Base-by-base conservation (phyloP, 2,329 filamentous ascomycete genomes). In the Thyridium curvatum region DNA sequence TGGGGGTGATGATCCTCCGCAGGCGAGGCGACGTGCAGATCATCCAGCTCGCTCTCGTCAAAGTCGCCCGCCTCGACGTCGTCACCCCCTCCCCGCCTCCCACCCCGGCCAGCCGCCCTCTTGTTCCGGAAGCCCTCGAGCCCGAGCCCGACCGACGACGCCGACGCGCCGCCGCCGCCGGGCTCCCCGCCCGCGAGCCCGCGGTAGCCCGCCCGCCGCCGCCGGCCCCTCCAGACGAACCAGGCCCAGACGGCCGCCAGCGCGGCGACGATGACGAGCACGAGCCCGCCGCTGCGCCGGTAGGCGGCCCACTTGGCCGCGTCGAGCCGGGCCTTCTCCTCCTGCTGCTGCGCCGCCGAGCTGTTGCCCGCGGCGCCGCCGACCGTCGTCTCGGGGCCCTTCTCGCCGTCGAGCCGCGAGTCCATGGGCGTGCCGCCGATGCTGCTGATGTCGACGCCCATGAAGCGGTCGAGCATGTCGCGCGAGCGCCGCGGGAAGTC, bases 381-480 rank as follows among this genome's bases (percentile, higher is more conserved):
- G 3, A 93, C 86, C 14, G 82, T 84, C 1, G 85, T 89, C 49
- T 86, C 75, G 6, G 79, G 80, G 2, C 84, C 78, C 58, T 89
- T 88, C 60, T 94, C 86, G 40, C 90, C 90, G 54, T 94, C 89
- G 40, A 95, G 83, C 26, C 77, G 76, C 41, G 82, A 89, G 59
- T 94, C 85, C 1, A 82, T 76, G 0, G 89, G 87, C 37, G 69
- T 66, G 37, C 87, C 90, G 42, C 91, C 91, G 48, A 96, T 94
- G 54, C 77, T 84, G 51, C 79, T 84, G 48, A 97, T 94, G 56
- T 97, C 89, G 31, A 98, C 87, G 35, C 80, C 79, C 75, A 97
- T 88, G 65, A 98, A 95, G 31, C 93, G 85, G 62, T 98, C 91
- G 13, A 98, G 79, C 93, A 98, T 98, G 59, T 97, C 93, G 45